Evolutionary conservation across 2,329 filamentous ascomycete genomes (phyloP), one percentile per base, ranked within the genome.

Genomic region (Metarhizium rileyi): DNA sequence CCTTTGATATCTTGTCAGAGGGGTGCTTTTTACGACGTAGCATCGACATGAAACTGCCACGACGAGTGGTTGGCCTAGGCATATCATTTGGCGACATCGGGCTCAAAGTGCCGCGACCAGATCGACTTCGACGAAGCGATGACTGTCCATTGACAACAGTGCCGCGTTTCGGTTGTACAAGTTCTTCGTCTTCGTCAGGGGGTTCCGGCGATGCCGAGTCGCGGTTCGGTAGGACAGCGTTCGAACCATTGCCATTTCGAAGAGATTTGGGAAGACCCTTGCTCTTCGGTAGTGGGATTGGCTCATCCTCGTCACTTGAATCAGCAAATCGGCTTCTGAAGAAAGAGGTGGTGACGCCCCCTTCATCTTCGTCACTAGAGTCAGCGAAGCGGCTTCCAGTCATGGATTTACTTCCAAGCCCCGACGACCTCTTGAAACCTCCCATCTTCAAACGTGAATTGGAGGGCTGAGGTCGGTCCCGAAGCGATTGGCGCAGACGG

Each of bases 11-110:
- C 58, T 75, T 78, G 44, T 71, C 67, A 50, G 68, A 59, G 25
- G 69, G 58, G 53, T 77, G 73, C 40, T 67, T 71, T 62, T 81
- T 86, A 49, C 85, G 81, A 35, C 81, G 78, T n/a, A 89, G 66
- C 4, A 78, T 78, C 2, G 73, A 73, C 65, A 81, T 74, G 52
- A 83, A 66, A 53, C 77, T 79, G 50, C 67, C 74, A 44, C 72
- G 68, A 28, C 70, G 67, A 7, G 49, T 36, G n/a, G 53, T 23
- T 16, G 44, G 51, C 25, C 30, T 23, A 25, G 28, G 6, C 36
- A 50, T 52, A 14, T 48, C 47, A 12, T 54, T 55, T 27, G 57
- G 56, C 5, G 59, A 46, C 1, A 56, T 52, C 2, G 59, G 56
- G n/a, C 56, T 53, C 12, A 72, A 55, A 30, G 55, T 58, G 16